These are phyloP conservation scores for Mortierella sp. DNA, from an alignment of 371 early-diverging fungal species.

Conservation along the genomic window DNA sequence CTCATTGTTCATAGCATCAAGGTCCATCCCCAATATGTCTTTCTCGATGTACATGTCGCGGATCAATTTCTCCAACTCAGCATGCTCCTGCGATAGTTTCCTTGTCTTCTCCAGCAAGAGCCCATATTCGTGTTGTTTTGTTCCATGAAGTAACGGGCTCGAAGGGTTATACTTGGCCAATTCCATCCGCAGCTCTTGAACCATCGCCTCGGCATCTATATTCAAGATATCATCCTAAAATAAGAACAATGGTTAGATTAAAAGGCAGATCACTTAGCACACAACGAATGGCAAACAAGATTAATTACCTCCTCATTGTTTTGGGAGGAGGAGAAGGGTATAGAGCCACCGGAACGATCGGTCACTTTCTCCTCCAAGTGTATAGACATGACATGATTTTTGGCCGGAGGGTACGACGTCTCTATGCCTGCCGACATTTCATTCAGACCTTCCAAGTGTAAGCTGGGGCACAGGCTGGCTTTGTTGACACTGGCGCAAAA, in stretches of 20 bases:
- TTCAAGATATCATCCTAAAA: constrained; percentile 17
- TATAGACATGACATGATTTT: not conserved
- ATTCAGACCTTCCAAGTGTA: not conserved
- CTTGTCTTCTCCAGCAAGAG: constrained; percentile 22
- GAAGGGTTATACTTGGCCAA: constrained; percentile 38
- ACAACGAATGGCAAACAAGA: not conserved
- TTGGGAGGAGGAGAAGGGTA: not conserved
- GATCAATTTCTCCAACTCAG: constrained; percentile 21
- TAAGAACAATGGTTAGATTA: not conserved
- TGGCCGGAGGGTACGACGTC: not conserved
- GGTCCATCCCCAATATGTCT: constrained; percentile 43
- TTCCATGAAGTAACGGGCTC: constrained; percentile 39
- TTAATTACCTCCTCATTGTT: constrained; percentile 14
- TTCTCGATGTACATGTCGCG: constrained; percentile 33
- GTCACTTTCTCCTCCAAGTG: not conserved
- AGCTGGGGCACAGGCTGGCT: constrained; percentile 11
- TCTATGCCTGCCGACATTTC: not conserved
- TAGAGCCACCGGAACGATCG: constrained; percentile 1
- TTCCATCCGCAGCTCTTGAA: constrained; percentile 33
- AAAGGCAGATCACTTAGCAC: not conserved
- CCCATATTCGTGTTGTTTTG: constrained; percentile 36
- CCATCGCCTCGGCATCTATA: constrained; percentile 16
- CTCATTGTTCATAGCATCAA: constrained; percentile 37
- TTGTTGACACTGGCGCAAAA: constrained; percentile 7
- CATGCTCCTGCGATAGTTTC: constrained; percentile 22